Percentiles rank a stretch among this genome's conserved stretches.
Evolutionary conservation across 1,284 basidiomycete genomes (phyloP).

Genomic region (Mycena citricolor): DNA sequence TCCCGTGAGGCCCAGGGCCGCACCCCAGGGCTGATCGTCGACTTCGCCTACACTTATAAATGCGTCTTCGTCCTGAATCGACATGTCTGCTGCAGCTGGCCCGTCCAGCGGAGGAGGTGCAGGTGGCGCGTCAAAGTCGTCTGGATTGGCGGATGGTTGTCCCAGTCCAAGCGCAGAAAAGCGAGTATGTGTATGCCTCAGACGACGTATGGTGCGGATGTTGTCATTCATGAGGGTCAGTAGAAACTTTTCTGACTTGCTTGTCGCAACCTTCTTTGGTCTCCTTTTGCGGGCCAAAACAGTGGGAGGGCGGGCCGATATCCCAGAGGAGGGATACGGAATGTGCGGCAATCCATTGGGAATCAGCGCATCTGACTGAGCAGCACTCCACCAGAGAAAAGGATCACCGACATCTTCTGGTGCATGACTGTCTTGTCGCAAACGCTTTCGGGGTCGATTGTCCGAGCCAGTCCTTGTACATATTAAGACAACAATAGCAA

Average conservation of each 20-base stretch:
- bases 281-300: constrained; percentile 28
- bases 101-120: constrained; percentile 7
- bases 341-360: constrained; percentile 65
- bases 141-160: constrained; percentile 27
- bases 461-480: constrained; percentile 14
- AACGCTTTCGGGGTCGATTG: constrained; percentile 41
- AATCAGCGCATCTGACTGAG: constrained; percentile 59
- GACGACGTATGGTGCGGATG: constrained; percentile 66
- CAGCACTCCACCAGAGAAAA: constrained; percentile 74
- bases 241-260: constrained; percentile 48
- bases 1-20: constrained; percentile 26
- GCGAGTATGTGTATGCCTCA: constrained; percentile 68
- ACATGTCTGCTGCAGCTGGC: constrained; percentile 4
- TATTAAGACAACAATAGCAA: constrained; percentile 8
- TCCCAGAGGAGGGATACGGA: constrained; percentile 42
- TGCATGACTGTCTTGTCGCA: constrained; percentile 36
- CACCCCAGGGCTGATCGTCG: constrained; percentile 60
- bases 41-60: constrained; percentile 47
- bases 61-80: constrained; percentile 34
- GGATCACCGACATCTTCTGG: constrained; percentile 36
- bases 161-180: constrained; percentile 54
- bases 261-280: constrained; percentile 22
- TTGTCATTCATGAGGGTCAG: constrained; percentile 71
- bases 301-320: constrained; percentile 19
- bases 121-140: constrained; percentile 40